Conservation (phyloP, 768 basidiomycete species). For the Leccinum obscurum region DNA sequence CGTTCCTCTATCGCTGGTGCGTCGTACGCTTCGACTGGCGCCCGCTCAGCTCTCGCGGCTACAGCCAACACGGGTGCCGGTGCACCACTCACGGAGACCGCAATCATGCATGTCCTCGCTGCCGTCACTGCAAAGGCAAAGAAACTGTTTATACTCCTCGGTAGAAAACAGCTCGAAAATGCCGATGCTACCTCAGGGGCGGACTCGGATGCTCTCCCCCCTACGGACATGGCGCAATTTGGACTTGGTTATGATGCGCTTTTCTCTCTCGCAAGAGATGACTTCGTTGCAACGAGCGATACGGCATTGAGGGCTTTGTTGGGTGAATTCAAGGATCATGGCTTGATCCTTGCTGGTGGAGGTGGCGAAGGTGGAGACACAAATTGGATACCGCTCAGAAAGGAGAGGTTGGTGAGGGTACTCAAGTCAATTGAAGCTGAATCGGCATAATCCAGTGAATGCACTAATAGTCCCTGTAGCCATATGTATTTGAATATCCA, state of each 20-base stretch:
- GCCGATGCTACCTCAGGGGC: conserved; percentile 33
- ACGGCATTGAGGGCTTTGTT: conserved; percentile 78
- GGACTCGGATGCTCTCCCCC: conserved; percentile 7
- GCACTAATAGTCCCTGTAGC: conserved; percentile 2
- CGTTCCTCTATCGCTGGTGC: conserved; percentile 60
- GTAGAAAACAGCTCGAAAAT: conserved; percentile 63
- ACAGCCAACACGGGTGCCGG: conserved; percentile 34
- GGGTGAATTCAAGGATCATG: conserved; percentile 91
- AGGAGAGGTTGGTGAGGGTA: conserved; percentile 63
- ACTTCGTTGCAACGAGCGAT: conserved; percentile 89
- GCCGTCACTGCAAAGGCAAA: conserved; percentile 87
- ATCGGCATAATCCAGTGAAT: conserved; percentile 10
- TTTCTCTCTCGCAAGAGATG: conserved; percentile 72
- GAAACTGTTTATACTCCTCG: conserved; percentile 76
- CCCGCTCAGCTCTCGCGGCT: conserved; percentile 24
- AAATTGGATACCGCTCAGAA: conserved; percentile 86
- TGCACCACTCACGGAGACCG: conserved; percentile 67
- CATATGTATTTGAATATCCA: neutral
- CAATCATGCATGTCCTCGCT: conserved; percentile 77
- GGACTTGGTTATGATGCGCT: conserved; percentile 66
- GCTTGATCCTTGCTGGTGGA: conserved; percentile 59
- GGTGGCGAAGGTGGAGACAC: conserved; percentile 52
- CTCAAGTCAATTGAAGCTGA: conserved; percentile 34
- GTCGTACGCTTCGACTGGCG: conserved; percentile 35
- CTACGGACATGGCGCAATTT: conserved; percentile 40